Conservation (phyloP, 2,329 filamentous ascomycete genomes). For the Fusarium sp. region DNA sequence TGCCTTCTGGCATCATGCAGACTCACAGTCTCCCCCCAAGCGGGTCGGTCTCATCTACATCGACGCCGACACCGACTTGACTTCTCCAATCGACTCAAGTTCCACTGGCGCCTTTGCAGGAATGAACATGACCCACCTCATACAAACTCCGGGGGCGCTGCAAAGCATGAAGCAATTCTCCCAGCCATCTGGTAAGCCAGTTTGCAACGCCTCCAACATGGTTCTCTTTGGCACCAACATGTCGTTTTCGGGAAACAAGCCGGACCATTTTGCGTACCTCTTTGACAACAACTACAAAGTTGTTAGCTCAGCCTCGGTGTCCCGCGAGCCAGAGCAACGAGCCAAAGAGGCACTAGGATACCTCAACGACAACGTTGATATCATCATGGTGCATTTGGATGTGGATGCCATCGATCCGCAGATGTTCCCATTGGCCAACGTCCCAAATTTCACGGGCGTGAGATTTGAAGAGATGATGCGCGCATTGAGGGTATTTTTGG, state of each 20-base stretch:
- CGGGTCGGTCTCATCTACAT: conserved; percentile 39
- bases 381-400: conserved; percentile 38
- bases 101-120: conserved; percentile 36
- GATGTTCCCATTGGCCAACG: conserved; percentile 34
- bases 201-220: conserved; percentile 31
- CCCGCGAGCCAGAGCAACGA: conserved; percentile 15
- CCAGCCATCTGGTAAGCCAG: conserved; percentile 24
- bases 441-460: conserved; percentile 37
- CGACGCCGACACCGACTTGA: conserved; percentile 38
- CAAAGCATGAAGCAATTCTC: conserved; percentile 32
- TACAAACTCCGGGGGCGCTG: conserved; percentile 17
- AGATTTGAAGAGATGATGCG: conserved; percentile 37
- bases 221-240: conserved; percentile 40
- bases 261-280: conserved; percentile 37
- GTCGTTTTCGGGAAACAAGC: conserved; percentile 33
- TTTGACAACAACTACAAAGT: conserved; percentile 37
- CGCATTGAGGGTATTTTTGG: conserved; percentile 17
- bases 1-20: conserved; percentile 22
- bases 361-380: conserved; percentile 24
- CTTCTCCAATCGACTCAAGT: conserved; percentile 27
- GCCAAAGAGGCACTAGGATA: conserved; percentile 27
- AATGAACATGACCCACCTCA: conserved; percentile 39
- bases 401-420: conserved; percentile 37
- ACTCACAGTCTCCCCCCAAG: neutral
- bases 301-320: conserved; percentile 28